phyloP scores from a whole-genome alignment of 345 rosid species.

The Ceriops zippeliana region DNA sequence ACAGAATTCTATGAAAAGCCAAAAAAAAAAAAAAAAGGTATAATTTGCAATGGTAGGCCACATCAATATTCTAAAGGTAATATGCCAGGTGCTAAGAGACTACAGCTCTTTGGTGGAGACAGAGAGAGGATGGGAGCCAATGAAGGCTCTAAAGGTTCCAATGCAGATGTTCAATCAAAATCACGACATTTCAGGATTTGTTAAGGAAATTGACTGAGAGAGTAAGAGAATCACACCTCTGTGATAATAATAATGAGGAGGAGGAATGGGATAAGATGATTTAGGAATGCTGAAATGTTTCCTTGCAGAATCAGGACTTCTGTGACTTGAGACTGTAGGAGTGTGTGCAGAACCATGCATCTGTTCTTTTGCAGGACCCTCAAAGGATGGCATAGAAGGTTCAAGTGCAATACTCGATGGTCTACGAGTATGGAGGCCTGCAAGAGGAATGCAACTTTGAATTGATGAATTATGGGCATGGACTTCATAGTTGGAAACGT shows the following conservation, averaged over 20 bases:
- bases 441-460: constrained; percentile 18
- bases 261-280: constrained; percentile 26
- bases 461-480: neutral
- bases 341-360: constrained; percentile 27
- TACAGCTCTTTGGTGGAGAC: constrained; percentile 23
- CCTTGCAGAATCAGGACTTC: constrained; percentile 29
- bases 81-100: constrained; percentile 36
- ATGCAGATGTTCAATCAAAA: neutral
- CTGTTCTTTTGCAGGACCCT: constrained; percentile 27
- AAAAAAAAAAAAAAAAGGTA: too few species aligned
- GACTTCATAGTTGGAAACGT: neutral
- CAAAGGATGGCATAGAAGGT: constrained; percentile 36
- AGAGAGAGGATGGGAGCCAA: constrained; percentile 34
- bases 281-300: constrained; percentile 22
- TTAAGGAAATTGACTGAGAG: too few species aligned
- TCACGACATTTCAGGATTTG: too few species aligned
- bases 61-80: constrained; percentile 16
- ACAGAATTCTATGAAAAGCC: too few species aligned
- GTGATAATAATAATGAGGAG: constrained; percentile 16
- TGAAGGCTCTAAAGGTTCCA: constrained; percentile 31
- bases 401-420: constrained; percentile 51
- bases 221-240: constrained; percentile 28
- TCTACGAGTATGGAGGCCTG: constrained; percentile 35
- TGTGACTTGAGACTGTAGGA: constrained; percentile 29
- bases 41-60: too few species aligned